phyloP scores from a whole-genome alignment of 1,284 basidiomycete genomes.

The Heterobasidion annosum region DNA sequence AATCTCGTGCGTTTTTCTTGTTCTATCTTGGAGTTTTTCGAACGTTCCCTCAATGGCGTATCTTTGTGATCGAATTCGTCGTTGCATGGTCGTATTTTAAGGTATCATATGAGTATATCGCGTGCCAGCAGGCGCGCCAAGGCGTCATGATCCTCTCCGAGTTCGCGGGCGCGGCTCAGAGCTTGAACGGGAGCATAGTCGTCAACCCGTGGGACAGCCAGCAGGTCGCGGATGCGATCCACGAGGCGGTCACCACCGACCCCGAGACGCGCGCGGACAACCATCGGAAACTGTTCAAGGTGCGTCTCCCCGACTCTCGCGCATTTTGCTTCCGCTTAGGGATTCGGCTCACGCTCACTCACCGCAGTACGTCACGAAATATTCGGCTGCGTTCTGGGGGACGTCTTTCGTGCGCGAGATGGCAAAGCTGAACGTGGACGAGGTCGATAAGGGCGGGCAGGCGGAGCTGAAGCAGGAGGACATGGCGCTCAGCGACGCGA shows the following conservation, averaged over 20 bases:
- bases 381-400: constrained; percentile 90
- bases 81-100: constrained; percentile 20
- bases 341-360: not conserved
- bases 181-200: constrained; percentile 86
- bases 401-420: constrained; percentile 86
- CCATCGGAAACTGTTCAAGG: constrained; percentile 87
- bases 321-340: constrained; percentile 9
- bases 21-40: not conserved
- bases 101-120: constrained; percentile 99
- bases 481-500: not conserved
- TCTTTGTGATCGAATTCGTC: constrained; percentile 3
- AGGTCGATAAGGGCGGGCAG: constrained; percentile 29
- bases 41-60: not conserved
- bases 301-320: not conserved
- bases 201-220: constrained; percentile 97
- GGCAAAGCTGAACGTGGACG: constrained; percentile 25
- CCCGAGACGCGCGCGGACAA: constrained; percentile 78
- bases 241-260: constrained; percentile 89
- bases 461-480: constrained; percentile 20
- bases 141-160: constrained; percentile 98
- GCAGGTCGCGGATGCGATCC: constrained; percentile 92
- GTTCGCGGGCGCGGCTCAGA: constrained; percentile 97
- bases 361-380: constrained; percentile 78
- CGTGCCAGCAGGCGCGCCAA: constrained; percentile 86
- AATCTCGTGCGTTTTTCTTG: constrained; percentile 67